Evolutionary conservation across 805 yeast species (phyloP), one percentile per base, ranked within the genome.

Genomic region (Suhomyces vadensis): DNA sequence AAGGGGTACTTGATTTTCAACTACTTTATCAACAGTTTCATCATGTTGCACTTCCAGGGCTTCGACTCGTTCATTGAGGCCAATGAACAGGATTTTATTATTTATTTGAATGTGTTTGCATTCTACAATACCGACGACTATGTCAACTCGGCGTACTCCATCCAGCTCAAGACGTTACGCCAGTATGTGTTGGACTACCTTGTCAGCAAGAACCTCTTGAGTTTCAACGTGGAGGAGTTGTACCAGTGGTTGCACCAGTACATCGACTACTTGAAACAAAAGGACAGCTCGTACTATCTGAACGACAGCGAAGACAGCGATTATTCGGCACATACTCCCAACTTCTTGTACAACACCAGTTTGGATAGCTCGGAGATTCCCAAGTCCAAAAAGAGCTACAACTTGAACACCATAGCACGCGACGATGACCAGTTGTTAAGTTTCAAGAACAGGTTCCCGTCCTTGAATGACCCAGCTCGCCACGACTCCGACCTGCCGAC

Each of bases 1-100:
- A 61, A 60, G 44, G 73, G 74, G 4, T 71, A 60, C 54, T 55
- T 71, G 44, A 64, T 71, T 25, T 67, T 71, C 57, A 69, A 67
- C 53, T 71, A 71, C 50, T 71, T 68, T 50, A 66, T 71, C 37
- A 71, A 68, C 49, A 65, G 69, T 46, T 67, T 69, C 47, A 63
- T 71, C 40, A 67, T 71, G 71, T 41, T 69, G 38, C 72, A 71
- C 47, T 71, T 67, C 56, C 58, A 63, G 41, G 77, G 77, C 4
- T 71, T 71, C 46, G 71, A 65, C 47, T 54, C 56, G 35, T 71
- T 71, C 45, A 66, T 71, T 37, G 66, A 63, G 41, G 52, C 59
- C 10, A 61, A 56, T 41, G 70, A 63, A 43, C 59, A 56, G 38
- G 77, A 71, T 51, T 71, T 71, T 49, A 61, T 70, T 44, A 65